Conservation (phyloP, 257 asterid genomes). For the Cinchona pubescens region DNA sequence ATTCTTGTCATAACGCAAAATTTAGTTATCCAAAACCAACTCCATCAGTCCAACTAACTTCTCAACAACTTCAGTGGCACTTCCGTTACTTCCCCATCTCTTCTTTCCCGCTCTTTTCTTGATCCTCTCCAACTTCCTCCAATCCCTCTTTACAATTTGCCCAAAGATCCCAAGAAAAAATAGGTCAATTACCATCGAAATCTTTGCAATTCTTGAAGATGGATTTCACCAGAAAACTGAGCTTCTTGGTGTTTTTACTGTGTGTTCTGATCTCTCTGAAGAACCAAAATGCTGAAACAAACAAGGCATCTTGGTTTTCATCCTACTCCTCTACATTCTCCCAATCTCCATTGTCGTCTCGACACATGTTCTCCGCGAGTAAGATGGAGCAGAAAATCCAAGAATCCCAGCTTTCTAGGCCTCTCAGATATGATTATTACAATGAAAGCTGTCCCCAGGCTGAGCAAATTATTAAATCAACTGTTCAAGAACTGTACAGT, state of each 20-base stretch:
- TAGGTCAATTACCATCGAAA: no score
- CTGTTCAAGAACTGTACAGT: slow-evolving; percentile 35
- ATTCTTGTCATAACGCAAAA: not conserved
- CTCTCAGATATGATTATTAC: slow-evolving; percentile 56
- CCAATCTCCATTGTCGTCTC: slow-evolving; percentile 7
- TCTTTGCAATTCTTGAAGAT: slow-evolving; percentile 15
- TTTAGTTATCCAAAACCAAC: slow-evolving; percentile 14
- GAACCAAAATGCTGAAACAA: slow-evolving; percentile 43
- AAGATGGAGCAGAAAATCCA: slow-evolving; percentile 3
- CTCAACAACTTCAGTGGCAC: slow-evolving; percentile 7
- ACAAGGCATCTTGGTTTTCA: slow-evolving; percentile 23
- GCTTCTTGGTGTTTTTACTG: slow-evolving; percentile 43
- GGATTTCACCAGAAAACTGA: slow-evolving; percentile 46
- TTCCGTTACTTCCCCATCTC: slow-evolving; percentile 8
- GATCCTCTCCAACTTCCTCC: slow-evolving; percentile 1
- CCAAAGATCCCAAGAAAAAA: no score
- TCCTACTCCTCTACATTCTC: slow-evolving; percentile 13
- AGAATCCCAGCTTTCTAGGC: slow-evolving; percentile 6
- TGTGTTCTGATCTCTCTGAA: slow-evolving; percentile 48
- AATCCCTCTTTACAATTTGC: not conserved
- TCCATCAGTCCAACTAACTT: slow-evolving; percentile 24
- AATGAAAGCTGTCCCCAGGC: slow-evolving; percentile 53
- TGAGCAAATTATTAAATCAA: slow-evolving; percentile 43
- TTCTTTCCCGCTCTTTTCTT: slow-evolving; percentile 37
- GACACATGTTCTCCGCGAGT: not conserved